Evolutionary conservation across 345 rosid genomes (phyloP), one percentile per base, ranked within the genome.

Genomic region (Trapa incisa): DNA sequence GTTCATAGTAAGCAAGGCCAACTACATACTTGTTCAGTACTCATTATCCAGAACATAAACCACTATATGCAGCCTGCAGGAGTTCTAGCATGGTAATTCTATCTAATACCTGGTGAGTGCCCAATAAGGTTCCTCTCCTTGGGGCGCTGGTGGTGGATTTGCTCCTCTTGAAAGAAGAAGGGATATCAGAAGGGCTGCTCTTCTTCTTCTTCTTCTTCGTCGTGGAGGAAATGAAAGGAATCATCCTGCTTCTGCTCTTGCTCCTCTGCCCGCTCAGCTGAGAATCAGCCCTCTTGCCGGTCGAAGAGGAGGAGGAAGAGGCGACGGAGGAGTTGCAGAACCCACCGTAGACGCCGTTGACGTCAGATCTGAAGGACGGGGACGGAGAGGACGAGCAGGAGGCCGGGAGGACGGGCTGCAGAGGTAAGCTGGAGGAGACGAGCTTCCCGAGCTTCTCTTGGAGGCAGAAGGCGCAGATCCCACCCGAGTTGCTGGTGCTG

Each of bases 391-490:
- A 66, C 8, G 76, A 65, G 0, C 79, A 80, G 15, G 83, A 77
- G 17, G 29, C 29, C 29, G 91, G 73, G 12, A 64, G 76, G 14
- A 81, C 85, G 65, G 83, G 75, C 1, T 90, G 90, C 11, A 85
- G 66, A 15, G 98, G 90, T 77, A 85, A 86, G 54, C 92, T 85
- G 39, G 97, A 91, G 70, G 97, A 89, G 36, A 94, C 96, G 41
- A 94, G 84, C 83, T 94, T 94, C 37, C 99, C 97, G 17, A 94
- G 91, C 84, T 91, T 91, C 47, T 94, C 99, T 68, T 94, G 96
- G 50, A 94, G 97, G 72, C 99, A 94, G 75, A 91, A 86, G 63
- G 96, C 99, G 76, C 99, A 94, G 86, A 94, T 89, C 76, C 99
- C 99, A 63, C 96, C 97, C 47, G 92, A 90, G 85, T 94, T 91